Evolutionary conservation across 2,329 filamentous ascomycete genomes (phyloP).

Genomic region (Cryphonectria naterciae): DNA sequence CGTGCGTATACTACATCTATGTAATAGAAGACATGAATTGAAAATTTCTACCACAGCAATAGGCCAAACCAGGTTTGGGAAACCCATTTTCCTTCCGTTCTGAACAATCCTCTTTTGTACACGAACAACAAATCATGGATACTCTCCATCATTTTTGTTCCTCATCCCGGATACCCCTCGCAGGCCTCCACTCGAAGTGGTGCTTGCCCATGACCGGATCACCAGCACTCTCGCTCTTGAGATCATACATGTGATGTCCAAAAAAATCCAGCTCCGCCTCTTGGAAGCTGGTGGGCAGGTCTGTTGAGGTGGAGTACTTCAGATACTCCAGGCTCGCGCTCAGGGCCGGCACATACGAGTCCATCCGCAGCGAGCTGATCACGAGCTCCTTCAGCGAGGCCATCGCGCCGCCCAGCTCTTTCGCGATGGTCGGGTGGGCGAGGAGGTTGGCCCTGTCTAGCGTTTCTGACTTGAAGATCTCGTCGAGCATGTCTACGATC

Average conservation of each 20-base stretch:
- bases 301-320: slow-evolving; percentile 64
- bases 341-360: slow-evolving; percentile 64
- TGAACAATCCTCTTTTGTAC: neutral
- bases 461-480: slow-evolving; percentile 44
- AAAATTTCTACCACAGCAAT: too few species aligned
- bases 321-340: slow-evolving; percentile 68
- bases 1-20: too few species aligned
- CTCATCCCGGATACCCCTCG: slow-evolving; percentile 31
- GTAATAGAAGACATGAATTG: too few species aligned
- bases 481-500: slow-evolving; percentile 62
- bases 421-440: slow-evolving; percentile 47
- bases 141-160: neutral
- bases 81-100: too few species aligned
- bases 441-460: slow-evolving; percentile 46
- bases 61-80: too few species aligned
- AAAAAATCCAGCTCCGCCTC: slow-evolving; percentile 75
- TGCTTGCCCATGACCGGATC: slow-evolving; percentile 59
- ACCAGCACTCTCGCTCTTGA: slow-evolving; percentile 56
- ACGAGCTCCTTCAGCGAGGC: slow-evolving; percentile 60
- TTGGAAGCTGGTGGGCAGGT: slow-evolving; percentile 69
- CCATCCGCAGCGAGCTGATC: slow-evolving; percentile 55
- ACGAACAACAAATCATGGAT: neutral
- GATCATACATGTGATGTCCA: slow-evolving; percentile 68
- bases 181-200: slow-evolving; percentile 65
- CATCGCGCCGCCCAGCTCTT: slow-evolving; percentile 57